Evolutionary conservation across 2,329 filamentous ascomycete species (phyloP), one percentile per base, ranked within the genome.

Genomic region (Leptographium flavum): DNA sequence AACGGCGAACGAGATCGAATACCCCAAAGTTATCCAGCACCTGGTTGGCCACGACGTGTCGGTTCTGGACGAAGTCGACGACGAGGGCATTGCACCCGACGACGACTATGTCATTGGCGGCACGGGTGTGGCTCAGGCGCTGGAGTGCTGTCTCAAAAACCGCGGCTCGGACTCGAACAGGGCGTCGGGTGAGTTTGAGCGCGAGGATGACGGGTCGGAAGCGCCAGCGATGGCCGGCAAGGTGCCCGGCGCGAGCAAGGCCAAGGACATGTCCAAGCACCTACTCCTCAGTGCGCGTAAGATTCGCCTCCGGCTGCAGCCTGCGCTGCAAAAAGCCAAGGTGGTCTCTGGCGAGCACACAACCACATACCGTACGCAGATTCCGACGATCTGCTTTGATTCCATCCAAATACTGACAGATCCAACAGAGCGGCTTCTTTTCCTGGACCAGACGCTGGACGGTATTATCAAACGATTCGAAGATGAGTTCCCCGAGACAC

Each of bases 31-130:
- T 4, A 70, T 96, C 23, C 79, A 85, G 50, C 87, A 94, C 58
- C 76, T 96, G 36, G 84, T 95, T 28, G 88, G 88, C 5, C 76
- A 85, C 53, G 73, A 76, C 46, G 64, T 69, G 23, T 56, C 65
- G 43, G 55, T 60, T 31, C 68, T 58, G 60, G 76, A 58, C 60
- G 73, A 57, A 53, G 71, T 75, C 21, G 78, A 81, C 39, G 74
- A 81, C 21, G 70, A 77, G 37, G 77, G 81, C 3, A 70, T 79
- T 11, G 82, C 87, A 7, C 84, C 87, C 0, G 87, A 94, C 52
- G 83, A 94, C 47, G 87, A 95, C 60, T 96, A 96, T 61, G 87
- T 96, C 38, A 92, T 96, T 55, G 88, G 90, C 19, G 90, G 90
- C 15, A 94, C 87, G 1, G 92, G 90, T 23, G 87, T 98, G 2